A percentile compares a stretch with the other conserved stretches of the same genome.
Evolutionary conservation across 2,329 filamentous ascomycete species (phyloP).

Genomic region (Claviceps lovelessii): DNA sequence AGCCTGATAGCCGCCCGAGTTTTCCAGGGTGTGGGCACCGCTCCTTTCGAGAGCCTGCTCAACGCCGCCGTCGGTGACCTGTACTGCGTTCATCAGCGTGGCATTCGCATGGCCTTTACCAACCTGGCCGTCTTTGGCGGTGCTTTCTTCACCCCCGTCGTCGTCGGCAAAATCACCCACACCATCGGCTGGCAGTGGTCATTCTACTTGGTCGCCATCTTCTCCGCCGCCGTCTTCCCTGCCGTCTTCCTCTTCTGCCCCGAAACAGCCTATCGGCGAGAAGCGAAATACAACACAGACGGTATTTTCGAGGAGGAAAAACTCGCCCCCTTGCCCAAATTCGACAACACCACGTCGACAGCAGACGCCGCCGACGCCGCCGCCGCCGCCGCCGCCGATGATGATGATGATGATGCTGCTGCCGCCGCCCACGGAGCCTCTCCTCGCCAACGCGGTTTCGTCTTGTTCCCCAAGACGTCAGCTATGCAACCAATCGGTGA

Average conservation of each 20-base stretch:
- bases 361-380: neutral
- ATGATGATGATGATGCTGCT: no score
- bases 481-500: conserved; percentile 22
- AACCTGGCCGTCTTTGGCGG: conserved; percentile 44
- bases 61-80: conserved; percentile 82
- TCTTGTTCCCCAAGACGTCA: conserved; percentile 18
- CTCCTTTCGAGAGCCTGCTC: conserved; percentile 79
- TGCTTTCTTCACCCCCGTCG: conserved; percentile 61
- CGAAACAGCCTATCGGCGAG: conserved; percentile 65
- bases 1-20: conserved; percentile 66
- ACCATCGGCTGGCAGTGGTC: conserved; percentile 72
- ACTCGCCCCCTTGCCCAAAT: conserved; percentile 1
- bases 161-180: conserved; percentile 73
- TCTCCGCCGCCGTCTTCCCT: conserved; percentile 55
- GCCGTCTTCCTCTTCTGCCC: conserved; percentile 66
- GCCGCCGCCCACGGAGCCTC: neutral
- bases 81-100: conserved; percentile 75
- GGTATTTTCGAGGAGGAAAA: conserved; percentile 19
- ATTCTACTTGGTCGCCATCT: conserved; percentile 80
- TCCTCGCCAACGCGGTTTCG: conserved; percentile 13
- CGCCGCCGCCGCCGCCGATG: neutral
- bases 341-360: neutral
- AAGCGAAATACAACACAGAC: conserved; percentile 47
- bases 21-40: conserved; percentile 73
- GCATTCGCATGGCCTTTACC: conserved; percentile 72